Base-by-base conservation (phyloP, 106 monocot genomes). In the Iris macrosiphon region DNA sequence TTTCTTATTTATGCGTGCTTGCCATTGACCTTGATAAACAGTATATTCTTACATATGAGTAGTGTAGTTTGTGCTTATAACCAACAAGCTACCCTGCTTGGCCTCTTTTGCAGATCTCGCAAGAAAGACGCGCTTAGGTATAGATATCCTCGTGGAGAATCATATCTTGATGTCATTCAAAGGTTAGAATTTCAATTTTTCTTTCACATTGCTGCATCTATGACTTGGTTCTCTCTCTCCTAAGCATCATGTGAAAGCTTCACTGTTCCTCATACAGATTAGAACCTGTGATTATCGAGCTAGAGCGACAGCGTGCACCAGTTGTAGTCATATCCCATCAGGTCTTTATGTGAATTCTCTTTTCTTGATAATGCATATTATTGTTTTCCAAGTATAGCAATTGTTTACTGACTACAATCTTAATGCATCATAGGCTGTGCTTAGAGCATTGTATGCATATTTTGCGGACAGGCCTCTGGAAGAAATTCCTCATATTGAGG, bases 91-190 rank as follows among this genome's bases (percentile, higher is more conserved):
- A 5, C n/a, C n/a, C n/a, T n/a, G 18, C 16, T 0, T 44, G n/a
- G 29, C 38, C n/a, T 20, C 31, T 37, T 26, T 41, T 67, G 27
- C 61, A 99, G 98, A 69, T 78, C 83, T 22, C 79, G 93, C 19
- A 68, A 69, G 77, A 83, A 87, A 59, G 93, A 93, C 52, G 87
- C 87, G 62, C 60, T 87, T 42, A 73, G 83, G 18, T 87, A 92
- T 70, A 79, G 87, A 24, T 93, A 93, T 67, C 93, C 93, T 64
- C 87, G 87, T 69, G 93, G 93, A 20, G 93, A 93, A 70, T 93
- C 93, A 62, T 93, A 93, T 52, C 87, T 93, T 61, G 93, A 93
- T 78, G 87, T 93, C 55, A 93, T 93, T 66, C 93, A 93, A 67
- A 93, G 87, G 93, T 93, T 25, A 22, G 9, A 37, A 41, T 24